These are phyloP conservation scores for Davidsoniella neocaledoniae DNA, from an alignment of 2,329 filamentous ascomycete genomes.

Conservation along the genomic window DNA sequence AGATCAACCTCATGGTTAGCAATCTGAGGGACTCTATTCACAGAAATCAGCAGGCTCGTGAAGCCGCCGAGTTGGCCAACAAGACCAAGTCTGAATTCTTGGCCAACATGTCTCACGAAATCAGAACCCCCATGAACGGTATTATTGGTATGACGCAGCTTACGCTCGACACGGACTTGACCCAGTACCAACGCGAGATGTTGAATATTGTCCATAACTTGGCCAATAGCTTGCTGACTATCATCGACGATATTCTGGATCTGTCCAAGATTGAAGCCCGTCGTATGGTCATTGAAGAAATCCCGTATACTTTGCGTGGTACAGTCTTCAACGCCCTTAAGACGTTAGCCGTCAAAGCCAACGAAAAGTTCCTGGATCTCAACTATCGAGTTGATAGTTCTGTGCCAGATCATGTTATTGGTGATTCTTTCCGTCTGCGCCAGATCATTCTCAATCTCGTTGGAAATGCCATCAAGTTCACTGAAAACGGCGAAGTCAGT, in stretches of 20 bases:
- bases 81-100: slow-evolving; percentile 97
- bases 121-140: slow-evolving; percentile 91
- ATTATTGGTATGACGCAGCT: slow-evolving; percentile 98
- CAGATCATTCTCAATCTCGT: slow-evolving; percentile 96
- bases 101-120: slow-evolving; percentile 98
- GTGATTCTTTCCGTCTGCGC: slow-evolving; percentile 86
- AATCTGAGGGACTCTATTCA: slow-evolving; percentile 93
- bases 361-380: slow-evolving; percentile 84
- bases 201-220: slow-evolving; percentile 94
- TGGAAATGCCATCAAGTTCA: slow-evolving; percentile 98
- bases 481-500: slow-evolving; percentile 89
- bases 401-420: slow-evolving; percentile 87
- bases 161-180: slow-evolving; percentile 85
- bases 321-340: slow-evolving; percentile 97
- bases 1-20: slow-evolving; percentile 99
- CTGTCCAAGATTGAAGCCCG: slow-evolving; percentile 79
- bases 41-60: slow-evolving; percentile 85
- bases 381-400: slow-evolving; percentile 88
- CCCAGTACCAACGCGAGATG: slow-evolving; percentile 94
- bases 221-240: slow-evolving; percentile 88
- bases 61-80: slow-evolving; percentile 90
- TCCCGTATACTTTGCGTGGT: slow-evolving; percentile 83
- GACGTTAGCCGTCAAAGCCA: slow-evolving; percentile 90
- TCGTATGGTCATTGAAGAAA: slow-evolving; percentile 95
- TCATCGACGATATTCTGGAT: slow-evolving; percentile 75